Percentiles rank a stretch among this genome's conserved stretches.
Evolutionary conservation across 176 grass and related monocot species (phyloP).

Genomic region (Oropetium thomaeum): DNA sequence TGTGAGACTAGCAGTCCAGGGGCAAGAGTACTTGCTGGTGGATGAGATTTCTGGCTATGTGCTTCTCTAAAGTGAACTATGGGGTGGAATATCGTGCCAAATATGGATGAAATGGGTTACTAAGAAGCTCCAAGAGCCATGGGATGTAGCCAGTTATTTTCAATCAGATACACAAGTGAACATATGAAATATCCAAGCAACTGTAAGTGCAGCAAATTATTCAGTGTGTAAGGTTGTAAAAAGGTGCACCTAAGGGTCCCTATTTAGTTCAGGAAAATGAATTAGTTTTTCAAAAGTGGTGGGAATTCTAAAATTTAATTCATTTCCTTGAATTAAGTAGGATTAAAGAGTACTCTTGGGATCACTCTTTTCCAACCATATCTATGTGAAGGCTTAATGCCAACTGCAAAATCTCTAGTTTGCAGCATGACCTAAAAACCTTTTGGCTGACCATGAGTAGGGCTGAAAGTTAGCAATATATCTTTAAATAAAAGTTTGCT

Average conservation of each 20-base stretch:
- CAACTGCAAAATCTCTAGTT: not conserved
- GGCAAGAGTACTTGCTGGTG: not conserved
- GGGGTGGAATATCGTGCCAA: not conserved
- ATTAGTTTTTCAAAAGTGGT: too few species aligned
- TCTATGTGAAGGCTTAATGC: not conserved
- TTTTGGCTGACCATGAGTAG: not conserved
- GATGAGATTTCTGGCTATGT: not conserved
- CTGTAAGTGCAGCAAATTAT: not conserved
- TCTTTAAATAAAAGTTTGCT: not conserved
- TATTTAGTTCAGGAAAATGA: too few species aligned
- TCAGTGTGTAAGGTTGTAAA: too few species aligned
- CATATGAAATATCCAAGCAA: not conserved
- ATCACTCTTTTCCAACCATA: too few species aligned
- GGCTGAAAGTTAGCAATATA: not conserved
- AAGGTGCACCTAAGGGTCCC: too few species aligned
- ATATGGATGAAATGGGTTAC: not conserved
- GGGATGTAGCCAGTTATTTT: not conserved
- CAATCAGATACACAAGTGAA: not conserved
- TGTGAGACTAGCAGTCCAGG: not conserved
- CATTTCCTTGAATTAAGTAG: too few species aligned
- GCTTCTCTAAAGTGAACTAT: not conserved
- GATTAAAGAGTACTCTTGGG: too few species aligned
- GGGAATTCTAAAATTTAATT: too few species aligned
- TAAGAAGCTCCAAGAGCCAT: not conserved
- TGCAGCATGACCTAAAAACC: not conserved